A percentile compares a stretch with the other conserved stretches of the same genome.
Evolutionary conservation across 2,329 filamentous ascomycete genomes (phyloP).

Genomic region (Tolypocladium tundrense): DNA sequence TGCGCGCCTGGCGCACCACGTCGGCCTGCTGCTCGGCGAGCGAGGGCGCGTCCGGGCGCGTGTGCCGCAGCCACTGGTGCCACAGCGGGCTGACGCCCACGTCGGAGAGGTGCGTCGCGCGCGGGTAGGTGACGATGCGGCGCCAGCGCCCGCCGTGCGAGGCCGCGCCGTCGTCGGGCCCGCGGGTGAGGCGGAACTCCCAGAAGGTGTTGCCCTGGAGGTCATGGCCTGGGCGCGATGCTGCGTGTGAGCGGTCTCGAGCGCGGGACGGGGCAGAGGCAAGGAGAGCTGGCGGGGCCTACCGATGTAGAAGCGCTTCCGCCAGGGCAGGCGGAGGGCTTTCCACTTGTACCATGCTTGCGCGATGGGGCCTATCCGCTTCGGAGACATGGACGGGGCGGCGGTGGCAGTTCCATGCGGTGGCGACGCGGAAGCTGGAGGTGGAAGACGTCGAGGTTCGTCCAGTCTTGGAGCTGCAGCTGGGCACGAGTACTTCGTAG

Average conservation of each 20-base stretch:
- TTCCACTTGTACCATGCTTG: slow-evolving; percentile 53
- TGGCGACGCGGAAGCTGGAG: background rate
- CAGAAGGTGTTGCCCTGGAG: slow-evolving; percentile 59
- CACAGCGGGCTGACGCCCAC: slow-evolving; percentile 50
- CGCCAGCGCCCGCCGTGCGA: slow-evolving; percentile 37
- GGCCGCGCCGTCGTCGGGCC: slow-evolving; percentile 11
- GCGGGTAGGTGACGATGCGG: slow-evolving; percentile 51
- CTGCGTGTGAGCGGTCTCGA: background rate
- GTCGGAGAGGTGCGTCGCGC: slow-evolving; percentile 40
- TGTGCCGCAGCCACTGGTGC: slow-evolving; percentile 61
- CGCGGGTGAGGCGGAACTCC: slow-evolving; percentile 47
- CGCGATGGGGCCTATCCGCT: slow-evolving; percentile 23
- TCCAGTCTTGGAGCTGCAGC: background rate
- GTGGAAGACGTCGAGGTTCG: background rate
- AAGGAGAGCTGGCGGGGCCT: slow-evolving; percentile 10
- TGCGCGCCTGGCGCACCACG: slow-evolving; percentile 37
- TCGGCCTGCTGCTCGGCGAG: slow-evolving; percentile 48
- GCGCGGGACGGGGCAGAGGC: background rate
- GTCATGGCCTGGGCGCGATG: slow-evolving; percentile 41
- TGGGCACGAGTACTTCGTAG: too few species aligned
- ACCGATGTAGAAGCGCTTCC: slow-evolving; percentile 53
- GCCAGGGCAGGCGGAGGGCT: slow-evolving; percentile 51
- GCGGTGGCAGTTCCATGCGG: background rate
- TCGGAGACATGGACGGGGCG: slow-evolving; percentile 20
- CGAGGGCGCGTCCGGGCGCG: slow-evolving; percentile 41